Base-by-base conservation (phyloP, 2,329 filamentous ascomycete species). In the Aspergillus sp. region DNA sequence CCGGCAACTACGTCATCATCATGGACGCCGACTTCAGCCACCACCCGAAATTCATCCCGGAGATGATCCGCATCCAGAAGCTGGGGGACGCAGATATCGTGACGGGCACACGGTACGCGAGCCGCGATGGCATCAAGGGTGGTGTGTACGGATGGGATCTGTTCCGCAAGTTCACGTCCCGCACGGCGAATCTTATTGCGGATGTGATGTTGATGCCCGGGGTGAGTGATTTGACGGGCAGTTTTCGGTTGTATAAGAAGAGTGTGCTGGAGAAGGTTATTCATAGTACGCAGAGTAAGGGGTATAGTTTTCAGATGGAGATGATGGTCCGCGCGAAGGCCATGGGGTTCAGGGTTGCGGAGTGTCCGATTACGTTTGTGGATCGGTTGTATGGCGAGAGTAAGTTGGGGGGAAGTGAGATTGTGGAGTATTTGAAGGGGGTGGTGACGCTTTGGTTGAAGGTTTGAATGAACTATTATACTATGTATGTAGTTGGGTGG, bases 1-100 rank as follows among this genome's bases (percentile, higher is more conserved):
- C 88, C 21, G 95, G 95, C 71, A 97, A 96, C 85, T 98, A 88
- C 74, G 91, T 99, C 75, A 91, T 99, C 83, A 99, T 99, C 85
- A 99, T 99, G 95, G 95, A 99, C 82, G 95, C 96, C 79, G 95
- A 99, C 81, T 99, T 99, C 85, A 92, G 88, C 70, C 95, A 99
- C 82, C 95, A 99, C 84, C 95, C 95, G 74, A 99, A 98, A 81
- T 99, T 98, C 86, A 97, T 99, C 79, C 89, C 93, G 57, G 84
- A 89, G 74, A 98, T 99, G 92, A 91, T 99, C 71, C 85, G 85
- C 61, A 85, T 88, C 67, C 95, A 98, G 79, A 85, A 87, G 77
- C 80, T 82, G 58, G 89, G 83, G 66, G 87, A 92, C 82, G 96
- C 92, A 81, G 95, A 99, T 74, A 99, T 99, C 70, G 93, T 99